Evolutionary conservation across 805 yeast genomes (phyloP).

Genomic region (Candida piceae): DNA sequence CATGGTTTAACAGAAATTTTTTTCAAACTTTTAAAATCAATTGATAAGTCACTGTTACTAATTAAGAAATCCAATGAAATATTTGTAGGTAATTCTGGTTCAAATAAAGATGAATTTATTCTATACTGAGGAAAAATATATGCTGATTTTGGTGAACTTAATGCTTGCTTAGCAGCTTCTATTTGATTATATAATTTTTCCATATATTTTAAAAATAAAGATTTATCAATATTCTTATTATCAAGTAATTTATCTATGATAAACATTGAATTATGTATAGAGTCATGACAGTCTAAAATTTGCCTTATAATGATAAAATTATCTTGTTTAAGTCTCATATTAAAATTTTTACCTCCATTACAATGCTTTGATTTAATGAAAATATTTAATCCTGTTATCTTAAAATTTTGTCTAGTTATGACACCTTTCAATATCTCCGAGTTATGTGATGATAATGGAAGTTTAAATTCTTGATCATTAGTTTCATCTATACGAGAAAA

Average conservation of each 20-base stretch:
- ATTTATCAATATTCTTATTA: slow-evolving; percentile 15
- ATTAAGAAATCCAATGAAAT: slow-evolving; percentile 55
- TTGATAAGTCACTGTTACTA: slow-evolving; percentile 55
- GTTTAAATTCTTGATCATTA: slow-evolving; percentile 39
- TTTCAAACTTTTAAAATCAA: slow-evolving; percentile 51
- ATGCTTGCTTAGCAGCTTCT: slow-evolving; percentile 29
- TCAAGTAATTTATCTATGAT: slow-evolving; percentile 34
- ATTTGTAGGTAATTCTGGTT: slow-evolving; percentile 42
- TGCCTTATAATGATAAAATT: slow-evolving; percentile 38
- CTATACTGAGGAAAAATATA: slow-evolving; percentile 56
- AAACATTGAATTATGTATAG: slow-evolving; percentile 39
- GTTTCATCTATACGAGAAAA: slow-evolving; percentile 33
- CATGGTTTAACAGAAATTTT: slow-evolving; percentile 56
- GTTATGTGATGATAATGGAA: slow-evolving; percentile 53
- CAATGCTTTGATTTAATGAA: slow-evolving; percentile 32
- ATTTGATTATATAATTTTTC: slow-evolving; percentile 29
- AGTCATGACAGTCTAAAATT: slow-evolving; percentile 31
- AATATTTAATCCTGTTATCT: slow-evolving; percentile 44
- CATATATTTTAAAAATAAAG: slow-evolving; percentile 19
- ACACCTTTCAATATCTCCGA: slow-evolving; percentile 58
- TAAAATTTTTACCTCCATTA: slow-evolving; percentile 37
- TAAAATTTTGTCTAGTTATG: slow-evolving; percentile 49
- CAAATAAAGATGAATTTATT: slow-evolving; percentile 32
- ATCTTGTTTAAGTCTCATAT: slow-evolving; percentile 34
- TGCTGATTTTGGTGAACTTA: slow-evolving; percentile 49